Base-by-base conservation (phyloP, 352 stramenopile species). In the Globisporangium mamillatum region DNA sequence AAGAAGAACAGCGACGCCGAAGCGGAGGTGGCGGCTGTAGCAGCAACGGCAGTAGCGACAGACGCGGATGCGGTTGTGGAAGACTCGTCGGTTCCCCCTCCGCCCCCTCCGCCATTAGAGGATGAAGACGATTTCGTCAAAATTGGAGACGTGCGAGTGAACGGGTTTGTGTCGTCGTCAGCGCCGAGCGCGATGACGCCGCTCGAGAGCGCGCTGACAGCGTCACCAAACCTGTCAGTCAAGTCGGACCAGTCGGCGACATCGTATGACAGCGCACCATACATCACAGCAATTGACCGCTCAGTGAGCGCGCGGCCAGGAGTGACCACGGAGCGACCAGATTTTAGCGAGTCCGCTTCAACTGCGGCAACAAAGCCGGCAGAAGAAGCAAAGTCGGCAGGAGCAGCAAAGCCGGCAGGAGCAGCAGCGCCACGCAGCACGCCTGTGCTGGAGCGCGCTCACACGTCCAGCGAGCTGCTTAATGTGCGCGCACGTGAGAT, bases 391-490 rank as follows among this genome's bases (percentile, higher is more conserved):
- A 24, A n/a, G 66, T 67, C 66, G 2, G 25, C n/a, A 22, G 48
- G 24, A 24, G 41, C 12, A 38, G 24, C 53, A 22, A 41, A n/a
- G 67, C 68, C 66, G 2, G 25, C n/a, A 22, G 48, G 24, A 24
- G 46, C n/a, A 22, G 16, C 59, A 22, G 63, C 44, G 29, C 66
- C 78, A 12, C 76, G 78, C 46, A 71, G 73, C 7, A 70, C 73
- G 14, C 86, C 83, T 0, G 79, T 80, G 60, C 66, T 93, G 6
- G 86, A 93, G 66, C 75, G 86, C 7, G 89, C 86, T 38, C 82
- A 88, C 67, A 93, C 86, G 48, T 88, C 82, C 24, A 84, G 81
- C 29, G 86, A 93, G 62, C 73, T 93, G 38, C 83, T 92, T 50
- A 83, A 75, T 9, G 72, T 87, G n/a, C 78, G 78, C 25, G 69